Percentiles rank a stretch among this genome's conserved stretches.
Conservation (phyloP, 495 filamentous ascomycete genomes). For the Lasiosphaeriaceae sp. region DNA sequence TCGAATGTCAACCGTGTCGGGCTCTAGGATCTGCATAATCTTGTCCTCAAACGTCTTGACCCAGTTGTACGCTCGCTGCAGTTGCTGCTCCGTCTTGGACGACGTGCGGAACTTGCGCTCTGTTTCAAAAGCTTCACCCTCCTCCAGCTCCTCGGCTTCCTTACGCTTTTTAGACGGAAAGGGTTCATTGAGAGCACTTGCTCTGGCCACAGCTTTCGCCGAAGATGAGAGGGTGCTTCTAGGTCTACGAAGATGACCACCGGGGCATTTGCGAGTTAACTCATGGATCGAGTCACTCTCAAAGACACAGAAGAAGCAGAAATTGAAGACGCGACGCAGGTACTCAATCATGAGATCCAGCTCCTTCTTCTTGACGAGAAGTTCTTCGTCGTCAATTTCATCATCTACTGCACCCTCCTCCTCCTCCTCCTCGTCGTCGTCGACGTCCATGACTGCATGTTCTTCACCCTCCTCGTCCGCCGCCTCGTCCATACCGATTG, state of each 20-base stretch:
- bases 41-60: constrained; percentile 99
- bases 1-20: constrained; percentile 74
- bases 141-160: constrained; percentile 63
- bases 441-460: constrained; percentile 59
- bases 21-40: constrained; percentile 84
- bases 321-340: constrained; percentile 91
- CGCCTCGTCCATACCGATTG: constrained; percentile 62
- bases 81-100: constrained; percentile 80
- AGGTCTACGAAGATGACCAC: constrained; percentile 90
- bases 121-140: constrained; percentile 55
- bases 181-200: constrained; percentile 71
- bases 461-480: constrained; percentile 70
- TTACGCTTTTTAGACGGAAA: constrained; percentile 77
- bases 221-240: constrained; percentile 74
- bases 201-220: constrained; percentile 79
- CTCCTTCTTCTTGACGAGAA: constrained; percentile 92
- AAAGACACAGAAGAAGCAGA: constrained; percentile 99
- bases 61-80: constrained; percentile 96
- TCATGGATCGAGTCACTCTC: constrained; percentile 97
- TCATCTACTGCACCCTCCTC: constrained; percentile 76
- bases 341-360: constrained; percentile 96
- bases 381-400: constrained; percentile 81
- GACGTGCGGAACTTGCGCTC: constrained; percentile 62
- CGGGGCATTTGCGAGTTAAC: constrained; percentile 89
- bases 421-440: constrained; percentile 63